phyloP scores from a whole-genome alignment of 345 rosid species.

The Syzygium jambos region DNA sequence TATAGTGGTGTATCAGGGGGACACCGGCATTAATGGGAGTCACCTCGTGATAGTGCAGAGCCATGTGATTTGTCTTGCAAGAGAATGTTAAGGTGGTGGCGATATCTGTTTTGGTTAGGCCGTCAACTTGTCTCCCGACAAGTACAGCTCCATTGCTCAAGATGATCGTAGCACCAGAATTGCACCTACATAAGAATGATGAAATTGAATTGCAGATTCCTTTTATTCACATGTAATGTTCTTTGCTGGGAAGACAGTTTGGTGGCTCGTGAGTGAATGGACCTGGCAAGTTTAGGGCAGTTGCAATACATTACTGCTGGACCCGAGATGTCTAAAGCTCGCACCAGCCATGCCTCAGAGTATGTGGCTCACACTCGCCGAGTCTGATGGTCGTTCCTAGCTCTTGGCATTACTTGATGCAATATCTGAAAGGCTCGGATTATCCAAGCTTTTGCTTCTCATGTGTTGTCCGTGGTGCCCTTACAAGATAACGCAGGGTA shows the following conservation, averaged over 20 bases:
- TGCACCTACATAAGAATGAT: neutral
- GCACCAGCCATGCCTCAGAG: neutral
- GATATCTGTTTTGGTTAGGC: neutral
- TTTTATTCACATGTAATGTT: neutral
- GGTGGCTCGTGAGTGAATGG: neutral
- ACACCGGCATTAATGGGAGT: neutral
- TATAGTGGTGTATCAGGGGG: neutral
- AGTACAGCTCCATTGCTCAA: neutral
- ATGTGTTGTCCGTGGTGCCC: too few species aligned
- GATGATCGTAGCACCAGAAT: neutral
- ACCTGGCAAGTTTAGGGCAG: neutral
- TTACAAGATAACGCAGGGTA: too few species aligned
- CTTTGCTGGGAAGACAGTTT: neutral
- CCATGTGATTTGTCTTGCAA: neutral
- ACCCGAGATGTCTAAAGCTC: neutral
- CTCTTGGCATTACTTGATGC: neutral
- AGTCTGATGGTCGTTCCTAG: neutral
- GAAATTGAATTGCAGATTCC: neutral
- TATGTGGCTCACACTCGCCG: neutral
- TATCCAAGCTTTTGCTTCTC: neutral
- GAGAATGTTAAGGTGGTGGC: neutral
- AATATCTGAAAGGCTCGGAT: neutral
- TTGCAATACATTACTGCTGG: neutral
- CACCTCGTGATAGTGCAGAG: neutral
- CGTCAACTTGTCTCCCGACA: neutral